Evolutionary conservation across 129 eudicot genomes (phyloP).

Genomic region (Logfia minima): DNA sequence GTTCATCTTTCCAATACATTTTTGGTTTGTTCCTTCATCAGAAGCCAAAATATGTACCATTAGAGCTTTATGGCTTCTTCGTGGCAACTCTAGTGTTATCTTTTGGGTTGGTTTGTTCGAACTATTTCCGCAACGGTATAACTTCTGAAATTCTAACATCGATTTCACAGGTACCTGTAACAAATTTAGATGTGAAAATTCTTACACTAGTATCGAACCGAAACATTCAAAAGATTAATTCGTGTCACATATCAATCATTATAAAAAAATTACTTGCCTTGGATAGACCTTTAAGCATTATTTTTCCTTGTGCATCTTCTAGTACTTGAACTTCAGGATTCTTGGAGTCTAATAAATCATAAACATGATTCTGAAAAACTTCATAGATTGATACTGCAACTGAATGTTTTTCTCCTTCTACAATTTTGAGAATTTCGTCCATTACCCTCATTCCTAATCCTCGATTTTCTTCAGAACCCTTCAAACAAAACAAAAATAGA

Average conservation of each 20-base stretch:
- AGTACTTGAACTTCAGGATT: conserved; percentile 64
- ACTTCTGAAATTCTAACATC: conserved; percentile 49
- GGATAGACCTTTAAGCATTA: conserved; percentile 71
- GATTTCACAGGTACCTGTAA: conserved; percentile 64
- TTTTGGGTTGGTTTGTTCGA: conserved; percentile 40
- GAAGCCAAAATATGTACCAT: conserved; percentile 51
- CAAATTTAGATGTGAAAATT: background rate
- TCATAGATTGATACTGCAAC: conserved; percentile 71
- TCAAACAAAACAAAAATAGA: background rate
- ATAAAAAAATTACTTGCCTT: conserved; percentile 45
- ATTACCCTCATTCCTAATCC: conserved; percentile 65
- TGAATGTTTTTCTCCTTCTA: conserved; percentile 40
- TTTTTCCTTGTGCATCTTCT: conserved; percentile 70
- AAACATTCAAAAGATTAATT: background rate
- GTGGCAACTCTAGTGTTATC: conserved; percentile 41
- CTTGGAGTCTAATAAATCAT: conserved; percentile 61
- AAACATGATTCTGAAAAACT: conserved; percentile 61
- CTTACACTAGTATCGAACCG: background rate
- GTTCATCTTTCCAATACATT: conserved; percentile 59
- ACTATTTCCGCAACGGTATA: conserved; percentile 33
- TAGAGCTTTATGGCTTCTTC: conserved; percentile 69
- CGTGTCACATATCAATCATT: background rate
- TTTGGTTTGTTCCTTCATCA: conserved; percentile 34
- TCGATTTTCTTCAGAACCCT: conserved; percentile 69
- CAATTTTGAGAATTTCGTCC: conserved; percentile 47